phyloP scores from a whole-genome alignment of 2,329 filamentous ascomycete species.

The Thielaviopsis euricoi region DNA sequence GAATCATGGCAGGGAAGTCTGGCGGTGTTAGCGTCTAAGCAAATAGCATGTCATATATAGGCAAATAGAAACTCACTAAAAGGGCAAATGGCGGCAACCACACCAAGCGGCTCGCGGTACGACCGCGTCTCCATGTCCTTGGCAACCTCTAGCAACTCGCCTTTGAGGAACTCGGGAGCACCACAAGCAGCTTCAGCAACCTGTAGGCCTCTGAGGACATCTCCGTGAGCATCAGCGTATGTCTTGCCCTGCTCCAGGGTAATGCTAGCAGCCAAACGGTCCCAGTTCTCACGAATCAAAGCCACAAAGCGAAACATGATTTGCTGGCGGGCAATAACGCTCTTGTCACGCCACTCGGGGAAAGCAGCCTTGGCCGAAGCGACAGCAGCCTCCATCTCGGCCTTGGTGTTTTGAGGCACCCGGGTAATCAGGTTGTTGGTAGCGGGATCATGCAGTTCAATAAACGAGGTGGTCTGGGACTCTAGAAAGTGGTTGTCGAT shows the following conservation, averaged over 20 bases:
- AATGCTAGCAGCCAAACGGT: slow-evolving; percentile 68
- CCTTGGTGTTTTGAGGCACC: slow-evolving; percentile 66
- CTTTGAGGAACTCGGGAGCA: slow-evolving; percentile 67
- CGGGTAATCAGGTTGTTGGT: slow-evolving; percentile 75
- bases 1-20: slow-evolving; percentile 89
- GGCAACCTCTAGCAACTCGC: slow-evolving; percentile 68
- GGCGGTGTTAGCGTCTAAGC: neutral
- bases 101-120: slow-evolving; percentile 66
- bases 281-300: slow-evolving; percentile 71
- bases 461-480: slow-evolving; percentile 54
- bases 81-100: slow-evolving; percentile 71
- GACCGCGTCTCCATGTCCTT: slow-evolving; percentile 82
- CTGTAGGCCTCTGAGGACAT: slow-evolving; percentile 68
- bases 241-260: slow-evolving; percentile 83
- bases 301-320: slow-evolving; percentile 78
- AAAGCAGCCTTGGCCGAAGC: slow-evolving; percentile 64
- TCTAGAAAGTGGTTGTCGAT: slow-evolving; percentile 62
- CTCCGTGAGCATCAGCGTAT: slow-evolving; percentile 64
- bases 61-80: slow-evolving; percentile 46
- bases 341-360: slow-evolving; percentile 54
- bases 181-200: slow-evolving; percentile 70
- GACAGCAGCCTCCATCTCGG: slow-evolving; percentile 58
- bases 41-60: neutral
- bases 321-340: slow-evolving; percentile 58
- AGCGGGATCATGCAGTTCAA: slow-evolving; percentile 67